Evolutionary conservation across 106 monocot species (phyloP).

Genomic region (Chionographis japonica): DNA sequence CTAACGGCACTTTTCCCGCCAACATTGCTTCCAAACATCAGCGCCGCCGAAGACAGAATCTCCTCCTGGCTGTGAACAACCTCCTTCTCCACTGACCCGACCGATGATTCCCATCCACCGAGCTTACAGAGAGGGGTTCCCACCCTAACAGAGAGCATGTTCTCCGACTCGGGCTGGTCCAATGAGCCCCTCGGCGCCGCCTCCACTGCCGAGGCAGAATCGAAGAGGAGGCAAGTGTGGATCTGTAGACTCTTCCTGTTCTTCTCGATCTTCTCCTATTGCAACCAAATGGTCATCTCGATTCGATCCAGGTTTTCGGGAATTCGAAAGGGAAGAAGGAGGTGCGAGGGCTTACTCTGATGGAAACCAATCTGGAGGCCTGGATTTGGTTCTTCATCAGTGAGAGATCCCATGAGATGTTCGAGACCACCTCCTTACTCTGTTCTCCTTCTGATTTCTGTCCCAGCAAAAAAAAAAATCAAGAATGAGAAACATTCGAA

Average conservation of each 20-base stretch:
- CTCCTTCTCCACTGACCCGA: slow-evolving; percentile 46
- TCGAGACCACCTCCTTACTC: slow-evolving; percentile 23
- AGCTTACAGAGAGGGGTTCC: slow-evolving; percentile 28
- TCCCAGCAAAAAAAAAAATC: background rate
- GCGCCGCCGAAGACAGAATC: slow-evolving; percentile 19
- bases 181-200: slow-evolving; percentile 11
- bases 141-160: slow-evolving; percentile 45
- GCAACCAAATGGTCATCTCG: background rate
- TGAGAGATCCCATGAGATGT: slow-evolving; percentile 22
- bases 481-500: background rate
- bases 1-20: slow-evolving; percentile 43
- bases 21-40: slow-evolving; percentile 34
- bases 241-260: slow-evolving; percentile 51
- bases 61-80: slow-evolving; percentile 64
- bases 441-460: slow-evolving; percentile 35
- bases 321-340: background rate
- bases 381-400: slow-evolving; percentile 65
- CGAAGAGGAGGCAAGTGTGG: slow-evolving; percentile 34
- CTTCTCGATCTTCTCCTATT: slow-evolving; percentile 64
- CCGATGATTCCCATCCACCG: slow-evolving; percentile 22
- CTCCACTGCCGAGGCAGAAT: slow-evolving; percentile 23
- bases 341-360: slow-evolving; percentile 36
- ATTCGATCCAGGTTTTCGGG: background rate
- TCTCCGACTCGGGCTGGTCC: slow-evolving; percentile 15
- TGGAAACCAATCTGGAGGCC: slow-evolving; percentile 40